Percentiles rank a stretch among this genome's conserved stretches.
phyloP scores from a whole-genome alignment of 805 yeast genomes.

The Cyberlindnera euphorbiae region DNA sequence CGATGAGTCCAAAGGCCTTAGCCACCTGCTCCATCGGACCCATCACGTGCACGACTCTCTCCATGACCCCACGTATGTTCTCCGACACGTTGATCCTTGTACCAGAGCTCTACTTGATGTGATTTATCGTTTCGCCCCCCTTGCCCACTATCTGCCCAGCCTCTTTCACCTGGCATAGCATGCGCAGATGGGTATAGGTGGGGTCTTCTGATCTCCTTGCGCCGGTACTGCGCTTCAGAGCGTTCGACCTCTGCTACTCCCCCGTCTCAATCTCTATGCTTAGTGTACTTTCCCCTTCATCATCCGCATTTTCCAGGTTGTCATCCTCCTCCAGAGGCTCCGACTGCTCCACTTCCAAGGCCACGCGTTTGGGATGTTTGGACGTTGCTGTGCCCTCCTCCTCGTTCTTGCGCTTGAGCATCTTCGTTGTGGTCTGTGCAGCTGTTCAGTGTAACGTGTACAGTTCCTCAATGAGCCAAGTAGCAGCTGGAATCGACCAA shows the following conservation, averaged over 20 bases:
- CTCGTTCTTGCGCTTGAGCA: slow-evolving; percentile 61
- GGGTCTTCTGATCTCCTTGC: no score
- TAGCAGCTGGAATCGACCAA: no score
- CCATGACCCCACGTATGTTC: slow-evolving; percentile 65
- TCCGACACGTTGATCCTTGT: slow-evolving; percentile 71
- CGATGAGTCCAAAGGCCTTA: slow-evolving; percentile 71
- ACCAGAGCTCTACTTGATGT: slow-evolving; percentile 55
- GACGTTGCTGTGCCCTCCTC: slow-evolving; percentile 32
- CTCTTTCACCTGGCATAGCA: slow-evolving; percentile 72
- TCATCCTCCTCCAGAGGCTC: slow-evolving; percentile 39
- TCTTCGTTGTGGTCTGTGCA: no score
- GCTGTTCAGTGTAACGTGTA: no score
- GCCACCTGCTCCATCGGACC: slow-evolving; percentile 79
- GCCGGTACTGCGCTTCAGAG: no score
- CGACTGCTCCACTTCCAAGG: slow-evolving; percentile 48
- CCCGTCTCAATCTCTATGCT: slow-evolving; percentile 6
- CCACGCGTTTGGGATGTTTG: slow-evolving; percentile 53
- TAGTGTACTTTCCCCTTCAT: background rate
- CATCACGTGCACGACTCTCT: slow-evolving; percentile 65
- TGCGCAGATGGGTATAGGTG: slow-evolving; percentile 61
- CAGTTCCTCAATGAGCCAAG: no score
- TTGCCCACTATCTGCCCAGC: slow-evolving; percentile 75
- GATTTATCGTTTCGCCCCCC: slow-evolving; percentile 70
- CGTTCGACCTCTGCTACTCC: slow-evolving; percentile 3
- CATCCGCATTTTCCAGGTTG: no score